Conservation (phyloP, 345 rosid species). For the Populus nigra region DNA sequence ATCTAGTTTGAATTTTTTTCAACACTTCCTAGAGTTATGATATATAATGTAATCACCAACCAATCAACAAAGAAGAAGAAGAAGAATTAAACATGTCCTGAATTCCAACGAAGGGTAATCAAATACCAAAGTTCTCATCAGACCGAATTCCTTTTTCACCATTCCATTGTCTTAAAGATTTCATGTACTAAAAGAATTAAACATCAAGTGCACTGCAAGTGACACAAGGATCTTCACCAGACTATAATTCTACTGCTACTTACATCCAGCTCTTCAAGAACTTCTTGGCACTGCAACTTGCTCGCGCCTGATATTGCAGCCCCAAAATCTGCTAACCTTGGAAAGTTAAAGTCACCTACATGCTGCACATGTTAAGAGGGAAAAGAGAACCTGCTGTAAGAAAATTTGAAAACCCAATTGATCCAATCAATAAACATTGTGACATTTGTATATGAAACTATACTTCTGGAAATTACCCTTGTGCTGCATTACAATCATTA, state of each 20-base stretch:
- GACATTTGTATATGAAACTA: background rate
- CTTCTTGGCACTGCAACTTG: slow-evolving; percentile 80
- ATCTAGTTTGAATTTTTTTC: background rate
- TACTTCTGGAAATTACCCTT: background rate
- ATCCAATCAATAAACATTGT: background rate
- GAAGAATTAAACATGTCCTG: background rate
- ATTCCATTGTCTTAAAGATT: background rate
- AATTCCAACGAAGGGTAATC: background rate
- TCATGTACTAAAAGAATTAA: background rate
- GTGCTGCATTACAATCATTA: background rate
- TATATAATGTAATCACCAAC: background rate
- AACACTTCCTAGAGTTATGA: background rate
- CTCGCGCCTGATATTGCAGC: slow-evolving; percentile 97
- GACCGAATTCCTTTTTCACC: background rate
- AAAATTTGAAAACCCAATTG: background rate
- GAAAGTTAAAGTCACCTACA: slow-evolving; percentile 85
- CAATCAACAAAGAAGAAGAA: background rate
- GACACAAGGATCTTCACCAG: slow-evolving; percentile 3
- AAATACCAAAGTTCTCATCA: background rate
- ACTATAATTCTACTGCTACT: slow-evolving; percentile 28
- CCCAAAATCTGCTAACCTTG: slow-evolving; percentile 95
- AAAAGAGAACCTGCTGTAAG: background rate
- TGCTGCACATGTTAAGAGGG: slow-evolving; percentile 55
- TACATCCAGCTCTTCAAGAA: slow-evolving; percentile 98
- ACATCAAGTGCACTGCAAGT: background rate